Base-by-base conservation (phyloP, 129 eudicot genomes). In the Lactuca saligna region DNA sequence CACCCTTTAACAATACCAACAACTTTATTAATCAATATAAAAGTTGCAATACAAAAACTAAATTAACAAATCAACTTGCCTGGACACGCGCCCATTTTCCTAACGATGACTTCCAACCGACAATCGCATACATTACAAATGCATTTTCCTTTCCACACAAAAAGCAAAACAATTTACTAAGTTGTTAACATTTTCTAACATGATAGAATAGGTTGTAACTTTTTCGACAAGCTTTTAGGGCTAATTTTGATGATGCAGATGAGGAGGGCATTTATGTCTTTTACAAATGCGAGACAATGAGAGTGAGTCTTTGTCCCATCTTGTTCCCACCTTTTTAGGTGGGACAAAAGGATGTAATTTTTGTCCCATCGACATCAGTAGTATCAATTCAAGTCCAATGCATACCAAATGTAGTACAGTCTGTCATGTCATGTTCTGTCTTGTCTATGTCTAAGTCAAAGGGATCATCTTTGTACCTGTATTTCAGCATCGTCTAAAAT, bases 11-110 rank as follows among this genome's bases (percentile, higher is more conserved):
- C 51, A 46, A n/a, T 29, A 78, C 10, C 60, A 29, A 15, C 66
- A 42, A 32, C 16, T 34, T 59, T 54, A n/a, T 46, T 44, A 8
- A 7, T 75, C 71, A 46, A 34, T 34, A 33, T 29, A 70, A 48
- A 49, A 48, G 56, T 58, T 20, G 20, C 42, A 58, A 53, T 64
- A 70, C 42, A 38, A 46, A 7, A 7, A 66, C 29, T 5, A 63
- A 54, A 25, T 44, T 56, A 2, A 58, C n/a, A 37, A 38, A 49
- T 41, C 17, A 53, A 50, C 85, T 73, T 80, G 84, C 98, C 98
- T 92, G 98, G 31, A 93, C 90, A 16, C 97, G 89, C 9, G 98
- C 80, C 98, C 98, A 89, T 84, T 73, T 86, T 66, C 98, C 98
- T 41, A 93, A 48, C 59, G 86, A 89, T 6, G 98, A 89, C 68